A percentile compares a stretch with the other conserved stretches of the same genome.
Evolutionary conservation across 2,329 filamentous ascomycete genomes (phyloP).

Genomic region (Myotisia sp.): DNA sequence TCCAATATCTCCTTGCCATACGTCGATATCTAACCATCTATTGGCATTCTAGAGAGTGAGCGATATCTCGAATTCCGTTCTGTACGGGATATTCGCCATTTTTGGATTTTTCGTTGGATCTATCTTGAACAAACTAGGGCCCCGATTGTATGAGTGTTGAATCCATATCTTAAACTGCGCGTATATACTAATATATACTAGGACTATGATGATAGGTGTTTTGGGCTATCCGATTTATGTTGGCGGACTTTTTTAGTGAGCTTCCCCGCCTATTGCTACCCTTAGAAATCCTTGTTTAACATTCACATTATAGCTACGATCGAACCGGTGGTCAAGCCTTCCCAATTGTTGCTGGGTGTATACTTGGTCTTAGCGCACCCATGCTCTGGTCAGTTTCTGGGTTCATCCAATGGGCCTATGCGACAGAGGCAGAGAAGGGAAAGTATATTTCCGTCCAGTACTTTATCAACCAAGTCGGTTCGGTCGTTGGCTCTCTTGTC

Average conservation of each 20-base stretch:
- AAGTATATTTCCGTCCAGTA: constrained; percentile 82
- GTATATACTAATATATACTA: too few species aligned
- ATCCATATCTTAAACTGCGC: too few species aligned
- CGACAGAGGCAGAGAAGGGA: constrained; percentile 60
- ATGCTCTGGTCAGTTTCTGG: constrained; percentile 29
- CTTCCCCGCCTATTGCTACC: too few species aligned
- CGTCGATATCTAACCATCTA: too few species aligned
- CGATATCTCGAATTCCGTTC: constrained; percentile 39
- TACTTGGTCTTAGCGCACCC: constrained; percentile 28
- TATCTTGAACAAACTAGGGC: constrained; percentile 20
- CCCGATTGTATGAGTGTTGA: too few species aligned
- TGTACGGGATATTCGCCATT: constrained; percentile 51
- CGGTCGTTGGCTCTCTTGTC: constrained; percentile 29
- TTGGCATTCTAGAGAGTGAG: too few species aligned
- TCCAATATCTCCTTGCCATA: too few species aligned
- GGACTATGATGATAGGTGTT: constrained; percentile 20
- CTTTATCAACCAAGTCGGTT: constrained; percentile 65
- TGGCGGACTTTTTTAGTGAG: constrained; percentile 26
- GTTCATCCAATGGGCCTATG: constrained; percentile 53
- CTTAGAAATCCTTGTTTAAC: too few species aligned
- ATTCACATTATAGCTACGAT: too few species aligned
- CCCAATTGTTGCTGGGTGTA: constrained; percentile 26
- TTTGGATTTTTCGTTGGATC: constrained; percentile 42
- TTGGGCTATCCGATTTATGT: constrained; percentile 25
- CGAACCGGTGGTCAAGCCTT: constrained; percentile 26